Evolutionary conservation across 306 rosid genomes (phyloP), one percentile per base, ranked within the genome.

Genomic region (Sphenostylis stenocarpa): DNA sequence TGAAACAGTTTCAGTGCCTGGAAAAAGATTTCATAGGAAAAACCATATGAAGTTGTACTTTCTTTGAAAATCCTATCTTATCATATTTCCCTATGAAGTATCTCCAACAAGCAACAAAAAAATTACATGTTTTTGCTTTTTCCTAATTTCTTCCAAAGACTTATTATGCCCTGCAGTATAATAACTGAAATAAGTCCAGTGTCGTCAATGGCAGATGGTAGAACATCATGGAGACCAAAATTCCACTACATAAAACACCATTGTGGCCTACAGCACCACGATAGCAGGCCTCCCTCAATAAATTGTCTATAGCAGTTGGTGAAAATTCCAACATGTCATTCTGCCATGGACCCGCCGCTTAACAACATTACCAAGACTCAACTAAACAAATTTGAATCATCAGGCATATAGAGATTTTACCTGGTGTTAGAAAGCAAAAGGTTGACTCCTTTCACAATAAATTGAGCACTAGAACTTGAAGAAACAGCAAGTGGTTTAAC

Each of bases 401-500:
- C 63, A 76, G 26, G 17, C 14, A 33, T 14, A 8, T 21, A 28
- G 53, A 70, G 56, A 79, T 70, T n/a, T 67, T 89, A 94, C 98
- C 96, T 94, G 19, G 94, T 73, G 75, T 85, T 75, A 19, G 94
- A 77, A 39, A 38, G 73, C 26, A 73, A 83, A 76, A 94, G 85
- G 81, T 91, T 94, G 67, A 76, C 84, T 55, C 97, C 98, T 91
- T 87, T 94, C 73, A 94, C 92, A 33, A 83, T 79, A 87, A 94
- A 90, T 71, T 81, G 86, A 60, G 84, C 89, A 72, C 70, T 70
- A 77, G 85, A 76, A 71, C 82, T 90, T 43, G 87, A 48, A 72
- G 97, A 78, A 80, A 91, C 87, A 21, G 98, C 98, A 82, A 94
- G 89, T 33, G 98, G 98, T 76, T 84, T 91, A 41, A 94, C 73